Evolutionary conservation across 805 yeast species (phyloP), one percentile per base, ranked within the genome.

Genomic region (Spathaspora girioi): DNA sequence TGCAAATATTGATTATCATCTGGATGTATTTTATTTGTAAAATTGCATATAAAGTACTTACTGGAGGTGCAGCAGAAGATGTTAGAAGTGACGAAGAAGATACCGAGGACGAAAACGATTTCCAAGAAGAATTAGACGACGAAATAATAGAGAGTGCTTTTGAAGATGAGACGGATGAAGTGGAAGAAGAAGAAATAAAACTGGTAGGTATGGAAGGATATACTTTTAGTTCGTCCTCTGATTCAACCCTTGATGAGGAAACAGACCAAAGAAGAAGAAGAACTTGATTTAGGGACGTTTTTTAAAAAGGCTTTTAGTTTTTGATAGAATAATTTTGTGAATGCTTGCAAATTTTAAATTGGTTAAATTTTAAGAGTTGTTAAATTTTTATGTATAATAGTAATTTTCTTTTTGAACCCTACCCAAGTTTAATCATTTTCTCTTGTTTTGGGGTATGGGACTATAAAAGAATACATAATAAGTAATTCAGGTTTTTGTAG

Each of bases 31-130:
- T 87, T 70, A 90, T 91, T 52, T 54, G 79, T 11, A 83, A 80
- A 58, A 96, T 90, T 23, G 89, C 88, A 10, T 65, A 76, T 50
- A 83, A 79, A 63, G 93, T 90, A 20, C 55, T 89, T 23, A 73
- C 78, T 8, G 97, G 97, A 4, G 75, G 69, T 19, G 82, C 83
- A 35, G 97, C 97, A 1, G 96, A 89, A 59, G 97, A 91, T 65
- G 85, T 86, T 31, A 81, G 97, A 68, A 85, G 93, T 63, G 96
- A 89, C 59, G 85, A 78, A 50, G 96, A 88, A 50, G 89, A 84
- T 48, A 75, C 73, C 10, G 74, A 68, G 35, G 61, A 54, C 4
- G 75, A 70, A 46, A 64, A 57, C 11, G 56, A 12, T 10, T 5
- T 5, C 4, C n/a, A 8, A 10, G 49, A 68, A 38, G 61, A 54